A percentile compares a stretch with the other conserved stretches of the same genome.
Conservation (phyloP, 495 filamentous ascomycete genomes). For the Podospora anserina region DNA sequence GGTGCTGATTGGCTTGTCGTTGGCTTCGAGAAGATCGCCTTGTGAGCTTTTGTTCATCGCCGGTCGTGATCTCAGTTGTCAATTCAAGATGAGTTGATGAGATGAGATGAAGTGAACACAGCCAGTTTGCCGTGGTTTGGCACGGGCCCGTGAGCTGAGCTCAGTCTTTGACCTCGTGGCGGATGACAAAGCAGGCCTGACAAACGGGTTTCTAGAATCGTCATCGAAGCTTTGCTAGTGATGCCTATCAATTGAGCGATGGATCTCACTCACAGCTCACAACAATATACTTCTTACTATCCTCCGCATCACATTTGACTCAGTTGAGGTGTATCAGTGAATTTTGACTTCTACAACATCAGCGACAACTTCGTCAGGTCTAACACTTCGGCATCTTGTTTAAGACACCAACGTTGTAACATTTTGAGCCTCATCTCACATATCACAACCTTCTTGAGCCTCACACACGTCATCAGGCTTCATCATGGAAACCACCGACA, state of each 20-base stretch:
- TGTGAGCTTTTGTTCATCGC: not conserved
- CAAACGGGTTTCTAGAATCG: not conserved
- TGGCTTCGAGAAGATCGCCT: not conserved
- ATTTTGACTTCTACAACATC: not conserved
- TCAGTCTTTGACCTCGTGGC: not conserved
- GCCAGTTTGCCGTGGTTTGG: not conserved
- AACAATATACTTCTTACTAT: not conserved
- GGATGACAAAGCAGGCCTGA: not conserved
- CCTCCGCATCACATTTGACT: not conserved
- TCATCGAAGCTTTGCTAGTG: not conserved
- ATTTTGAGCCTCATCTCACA: not conserved
- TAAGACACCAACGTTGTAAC: not conserved
- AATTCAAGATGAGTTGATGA: not conserved
- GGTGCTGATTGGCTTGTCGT: not conserved
- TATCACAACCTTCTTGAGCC: not conserved
- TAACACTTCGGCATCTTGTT: not conserved
- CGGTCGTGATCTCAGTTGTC: not conserved
- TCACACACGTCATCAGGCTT: not conserved
- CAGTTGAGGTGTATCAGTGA: not conserved
- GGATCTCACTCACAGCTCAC: not conserved
- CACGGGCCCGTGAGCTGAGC: not conserved
- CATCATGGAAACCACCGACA: constrained; percentile 8
- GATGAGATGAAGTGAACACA: not conserved
- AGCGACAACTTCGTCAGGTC: not conserved
- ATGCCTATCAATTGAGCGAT: not conserved